Conservation (phyloP, 208 protist genomes). For the Trypanosoma platydactyli region DNA sequence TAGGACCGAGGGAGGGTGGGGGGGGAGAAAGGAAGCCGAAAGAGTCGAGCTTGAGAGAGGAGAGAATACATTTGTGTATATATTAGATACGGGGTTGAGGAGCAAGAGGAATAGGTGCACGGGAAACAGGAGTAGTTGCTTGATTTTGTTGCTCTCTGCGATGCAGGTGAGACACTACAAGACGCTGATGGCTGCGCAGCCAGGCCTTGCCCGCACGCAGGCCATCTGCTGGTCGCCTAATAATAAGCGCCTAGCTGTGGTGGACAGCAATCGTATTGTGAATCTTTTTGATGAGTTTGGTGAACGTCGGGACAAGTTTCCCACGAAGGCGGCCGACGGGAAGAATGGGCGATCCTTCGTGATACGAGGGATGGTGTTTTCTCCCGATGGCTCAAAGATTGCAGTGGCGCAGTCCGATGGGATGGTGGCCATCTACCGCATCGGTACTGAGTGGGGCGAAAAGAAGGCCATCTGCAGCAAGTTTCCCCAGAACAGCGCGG, state of each 20-base stretch:
- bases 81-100: too few species aligned
- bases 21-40: not conserved
- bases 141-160: conserved; percentile 3
- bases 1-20: not conserved
- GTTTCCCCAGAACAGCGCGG: conserved; percentile 85
- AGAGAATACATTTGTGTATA: too few species aligned
- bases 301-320: conserved; percentile 95
- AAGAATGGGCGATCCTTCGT: conserved; percentile 87
- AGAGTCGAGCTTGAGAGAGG: too few species aligned
- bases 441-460: conserved; percentile 96
- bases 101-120: too few species aligned
- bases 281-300: conserved; percentile 95
- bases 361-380: conserved; percentile 93
- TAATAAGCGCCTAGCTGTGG: conserved; percentile 93
- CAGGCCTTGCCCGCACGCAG: conserved; percentile 84
- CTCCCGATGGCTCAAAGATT: conserved; percentile 94
- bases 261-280: conserved; percentile 85
- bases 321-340: conserved; percentile 89
- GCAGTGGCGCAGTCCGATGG: conserved; percentile 97
- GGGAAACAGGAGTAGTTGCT: conserved; percentile 1
- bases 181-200: conserved; percentile 79
- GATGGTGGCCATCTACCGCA: conserved; percentile 96
- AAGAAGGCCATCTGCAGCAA: conserved; percentile 98
- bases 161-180: conserved; percentile 95
- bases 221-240: conserved; percentile 94